Evolutionary conservation across 192 early-diverging fungal genomes (phyloP), one percentile per base, ranked within the genome.

Genomic region (Lunasporangiospora selenospora): DNA sequence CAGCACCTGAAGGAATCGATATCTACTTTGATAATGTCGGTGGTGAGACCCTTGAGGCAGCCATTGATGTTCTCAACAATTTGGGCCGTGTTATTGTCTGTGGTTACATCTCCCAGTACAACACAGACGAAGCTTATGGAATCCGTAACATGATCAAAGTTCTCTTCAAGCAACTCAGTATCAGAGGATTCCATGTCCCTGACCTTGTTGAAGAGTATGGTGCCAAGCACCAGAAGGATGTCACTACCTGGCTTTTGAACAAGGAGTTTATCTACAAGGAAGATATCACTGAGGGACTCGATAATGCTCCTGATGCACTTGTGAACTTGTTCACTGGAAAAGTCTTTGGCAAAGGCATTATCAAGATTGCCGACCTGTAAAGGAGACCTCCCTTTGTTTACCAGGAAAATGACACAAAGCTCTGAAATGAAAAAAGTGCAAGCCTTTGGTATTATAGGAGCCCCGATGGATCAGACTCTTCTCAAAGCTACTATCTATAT

Each of bases 1-100:
- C n/a, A n/a, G n/a, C n/a, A n/a, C n/a, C n/a, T 92, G 18, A 57
- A 86, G 51, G 86, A 86, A 8, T 83, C 89, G 62, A 95, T 60
- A 86, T 95, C 15, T 95, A 94, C 76, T 95, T 88, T 80, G 92
- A 94, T 50, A 90, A 91, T 44, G 90, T 93, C 11, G 94, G 92
- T 43, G 95, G 93, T 33, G 87, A 90, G 71, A 84, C 83, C 53
- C 80, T 97, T 9, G 93, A 95, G 16, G 82, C 82, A 19, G 89
- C 80, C 7, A 75, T 97, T 19, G 65, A 71, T 13, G 61, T 80
- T 27, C 78, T 89, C 71, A 94, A 94, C 75, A 16, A 12, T 6
- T 63, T 77, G 47, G 92, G 84, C 3, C 85, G 94, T 49, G 81
- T 95, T 47, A 53, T 88, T n/a, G 81, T 76, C 23, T 95, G 88